Evolutionary conservation across 345 rosid genomes (phyloP).

Genomic region (Diplotaxis tenuifolia): DNA sequence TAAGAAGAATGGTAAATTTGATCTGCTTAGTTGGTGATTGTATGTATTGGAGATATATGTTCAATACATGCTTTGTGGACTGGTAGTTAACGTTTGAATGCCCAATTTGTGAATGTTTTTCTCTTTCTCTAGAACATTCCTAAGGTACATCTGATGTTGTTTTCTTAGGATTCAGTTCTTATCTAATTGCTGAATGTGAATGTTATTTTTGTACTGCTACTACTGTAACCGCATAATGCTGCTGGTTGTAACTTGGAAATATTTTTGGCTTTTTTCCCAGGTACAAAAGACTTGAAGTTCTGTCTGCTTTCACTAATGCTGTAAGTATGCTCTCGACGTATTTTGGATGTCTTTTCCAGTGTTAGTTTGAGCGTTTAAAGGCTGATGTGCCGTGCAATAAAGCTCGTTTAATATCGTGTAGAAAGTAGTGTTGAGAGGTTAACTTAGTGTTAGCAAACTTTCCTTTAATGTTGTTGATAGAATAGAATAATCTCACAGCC

Average conservation of each 20-base stretch:
- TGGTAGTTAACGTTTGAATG: background rate
- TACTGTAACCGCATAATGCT: background rate
- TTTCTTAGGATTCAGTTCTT: background rate
- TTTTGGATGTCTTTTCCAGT: conserved; percentile 12
- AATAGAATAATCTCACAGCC: background rate
- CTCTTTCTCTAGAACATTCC: background rate
- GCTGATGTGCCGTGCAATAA: background rate
- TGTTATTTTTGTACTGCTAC: conserved; percentile 13
- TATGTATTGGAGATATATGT: background rate
- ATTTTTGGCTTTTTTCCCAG: conserved; percentile 39
- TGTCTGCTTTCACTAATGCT: conserved; percentile 96
- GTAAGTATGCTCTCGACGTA: conserved; percentile 50
- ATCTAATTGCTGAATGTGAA: background rate
- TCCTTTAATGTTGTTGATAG: conserved; percentile 11
- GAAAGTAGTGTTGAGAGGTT: background rate
- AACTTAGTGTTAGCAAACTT: background rate
- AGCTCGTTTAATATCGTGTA: background rate
- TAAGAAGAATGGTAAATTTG: conserved; percentile 35
- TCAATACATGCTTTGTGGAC: conserved; percentile 9
- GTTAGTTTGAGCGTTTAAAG: conserved; percentile 4
- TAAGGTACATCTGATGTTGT: conserved; percentile 4
- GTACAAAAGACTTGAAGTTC: conserved; percentile 88
- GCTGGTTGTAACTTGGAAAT: conserved; percentile 1
- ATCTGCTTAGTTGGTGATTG: background rate
- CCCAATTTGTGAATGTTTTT: background rate